Evolutionary conservation across 2,329 filamentous ascomycete genomes (phyloP), one percentile per base, ranked within the genome.

Genomic region (Xylariaceae sp.): DNA sequence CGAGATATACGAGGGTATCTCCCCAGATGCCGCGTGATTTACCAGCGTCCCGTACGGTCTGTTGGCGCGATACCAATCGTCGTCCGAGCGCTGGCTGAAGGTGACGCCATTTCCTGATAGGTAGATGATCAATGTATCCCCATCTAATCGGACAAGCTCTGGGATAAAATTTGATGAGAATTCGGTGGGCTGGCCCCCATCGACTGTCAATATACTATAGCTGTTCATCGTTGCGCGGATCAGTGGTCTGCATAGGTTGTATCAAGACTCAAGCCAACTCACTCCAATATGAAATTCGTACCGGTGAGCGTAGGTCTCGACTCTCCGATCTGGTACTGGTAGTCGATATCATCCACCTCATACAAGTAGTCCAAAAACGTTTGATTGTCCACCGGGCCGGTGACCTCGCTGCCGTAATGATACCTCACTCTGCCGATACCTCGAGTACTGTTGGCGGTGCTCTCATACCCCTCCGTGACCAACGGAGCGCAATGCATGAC

Each of bases 401-500:
- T 12, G 12, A 5, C 5, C 10, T 12, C 4, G 12, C 33, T 36
- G 33, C 33, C 33, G 33, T 36, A 36, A 15, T 36, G 33, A 36
- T 36, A 36, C 15, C 33, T 36, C 12, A 36, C 33, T 36, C 15
- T 36, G 5, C 12, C 15, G 5, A 12, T 5, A 10, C 15, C 15
- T 15, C 33, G 3, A 36, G 4, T 12, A 36, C 15, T 12, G 5
- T 5, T 15, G 15, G 12, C 12, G 5, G 12, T 36, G 4, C 5
- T 41, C 22, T 27, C 22, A 27, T 41, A 54, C 10, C 42, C 48
- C 11, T 49, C 22, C 36, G 54, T 56, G 36, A 39, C 27, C 10
- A 57, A 38, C 1, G 55, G 55, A 5, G 50, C 53, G 19, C 50
- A 57, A 5, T 58, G 46, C 4, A 57, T 12, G 1, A 52, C 44